Conservation (phyloP, 2,329 filamentous ascomycete species). For the Aspergillus sp. region DNA sequence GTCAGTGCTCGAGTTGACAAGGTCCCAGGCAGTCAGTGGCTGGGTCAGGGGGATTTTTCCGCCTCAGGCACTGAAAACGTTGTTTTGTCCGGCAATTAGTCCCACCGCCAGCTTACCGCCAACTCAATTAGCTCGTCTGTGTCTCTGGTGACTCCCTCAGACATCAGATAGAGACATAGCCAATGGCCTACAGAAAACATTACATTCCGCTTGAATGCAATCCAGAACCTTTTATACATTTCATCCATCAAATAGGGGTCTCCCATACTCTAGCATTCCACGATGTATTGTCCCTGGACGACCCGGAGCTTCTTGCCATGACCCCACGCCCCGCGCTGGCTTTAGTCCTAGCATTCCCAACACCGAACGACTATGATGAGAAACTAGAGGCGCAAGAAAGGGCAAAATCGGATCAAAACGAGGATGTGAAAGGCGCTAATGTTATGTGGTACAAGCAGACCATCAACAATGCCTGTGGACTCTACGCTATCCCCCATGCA, state of each 20-base stretch:
- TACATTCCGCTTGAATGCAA: neutral
- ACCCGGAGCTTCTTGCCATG: neutral
- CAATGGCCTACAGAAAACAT: no score
- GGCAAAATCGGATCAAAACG: no score
- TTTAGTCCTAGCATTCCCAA: neutral
- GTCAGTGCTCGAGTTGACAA: no score
- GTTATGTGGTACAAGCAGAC: no score
- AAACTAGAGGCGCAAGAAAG: neutral
- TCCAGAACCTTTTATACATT: no score
- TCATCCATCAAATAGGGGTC: no score
- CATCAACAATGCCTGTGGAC: no score
- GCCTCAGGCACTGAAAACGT: neutral
- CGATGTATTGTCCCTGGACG: neutral
- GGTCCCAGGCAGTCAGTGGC: neutral
- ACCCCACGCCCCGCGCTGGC: neutral
- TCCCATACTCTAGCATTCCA: neutral
- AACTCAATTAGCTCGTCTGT: neutral
- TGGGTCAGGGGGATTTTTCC: neutral
- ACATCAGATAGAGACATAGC: no score
- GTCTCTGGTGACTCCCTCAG: no score
- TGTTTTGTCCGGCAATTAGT: no score
- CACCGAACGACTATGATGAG: neutral
- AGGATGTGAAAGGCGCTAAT: no score
- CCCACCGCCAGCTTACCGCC: neutral
- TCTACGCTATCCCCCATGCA: no score